Percentiles rank a stretch among this genome's conserved stretches.
These are phyloP conservation scores for Stachybotrys chartarum DNA, from an alignment of 2,329 filamentous ascomycete species.

Conservation along the genomic window DNA sequence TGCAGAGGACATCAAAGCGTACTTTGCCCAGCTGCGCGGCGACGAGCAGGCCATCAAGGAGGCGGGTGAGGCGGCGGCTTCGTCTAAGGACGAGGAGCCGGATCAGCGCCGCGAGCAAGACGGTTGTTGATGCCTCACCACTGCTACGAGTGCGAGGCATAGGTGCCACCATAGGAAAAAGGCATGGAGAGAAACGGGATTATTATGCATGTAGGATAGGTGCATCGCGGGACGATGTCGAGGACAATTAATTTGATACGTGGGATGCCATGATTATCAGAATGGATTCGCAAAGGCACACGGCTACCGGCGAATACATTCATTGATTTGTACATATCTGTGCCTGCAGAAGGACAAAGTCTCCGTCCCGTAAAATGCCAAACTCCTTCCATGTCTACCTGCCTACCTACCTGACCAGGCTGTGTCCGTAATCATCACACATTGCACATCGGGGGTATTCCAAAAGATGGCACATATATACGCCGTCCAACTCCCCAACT, in stretches of 20 bases:
- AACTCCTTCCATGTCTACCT: neutral
- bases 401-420: neutral
- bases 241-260: too few species aligned
- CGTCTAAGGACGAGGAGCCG: constrained; percentile 21
- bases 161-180: too few species aligned
- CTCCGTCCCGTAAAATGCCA: neutral
- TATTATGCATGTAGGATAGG: too few species aligned
- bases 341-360: too few species aligned
- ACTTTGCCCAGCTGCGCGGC: constrained; percentile 90
- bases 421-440: neutral
- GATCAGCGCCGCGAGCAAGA: constrained; percentile 43
- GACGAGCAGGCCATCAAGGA: constrained; percentile 69
- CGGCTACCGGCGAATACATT: too few species aligned
- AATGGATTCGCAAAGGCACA: too few species aligned
- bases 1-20: constrained; percentile 91
- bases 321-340: too few species aligned
- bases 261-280: too few species aligned
- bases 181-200: too few species aligned
- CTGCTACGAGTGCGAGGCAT: too few species aligned
- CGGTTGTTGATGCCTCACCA: constrained; percentile 32
- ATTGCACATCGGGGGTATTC: neutral
- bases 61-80: constrained; percentile 46
- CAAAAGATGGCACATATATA: neutral
- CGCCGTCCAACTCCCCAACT: neutral
- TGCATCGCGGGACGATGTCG: too few species aligned